Evolutionary conservation across 2,329 filamentous ascomycete species (phyloP).

Genomic region (Penicillium paneum): DNA sequence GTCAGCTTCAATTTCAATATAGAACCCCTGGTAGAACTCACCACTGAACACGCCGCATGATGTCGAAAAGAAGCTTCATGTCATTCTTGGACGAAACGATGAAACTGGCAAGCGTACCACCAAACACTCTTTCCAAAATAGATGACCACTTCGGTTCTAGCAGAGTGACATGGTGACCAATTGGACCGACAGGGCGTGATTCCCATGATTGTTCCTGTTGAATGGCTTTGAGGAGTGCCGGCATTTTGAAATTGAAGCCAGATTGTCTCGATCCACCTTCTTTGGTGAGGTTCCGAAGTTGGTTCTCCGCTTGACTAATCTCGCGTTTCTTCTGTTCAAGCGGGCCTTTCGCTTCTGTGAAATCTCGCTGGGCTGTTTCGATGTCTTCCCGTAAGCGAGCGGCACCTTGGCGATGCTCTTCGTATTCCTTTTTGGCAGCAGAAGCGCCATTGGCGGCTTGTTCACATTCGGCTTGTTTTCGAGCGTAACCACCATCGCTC

Average conservation of each 20-base stretch:
- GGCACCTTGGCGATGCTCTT: slow-evolving; percentile 41
- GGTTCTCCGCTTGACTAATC: slow-evolving; percentile 51
- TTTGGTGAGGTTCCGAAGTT: slow-evolving; percentile 52
- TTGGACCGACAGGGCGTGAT: slow-evolving; percentile 73
- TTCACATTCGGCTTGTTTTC: slow-evolving; percentile 59
- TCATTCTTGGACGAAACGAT: slow-evolving; percentile 77
- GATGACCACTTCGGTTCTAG: slow-evolving; percentile 77
- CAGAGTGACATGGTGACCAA: slow-evolving; percentile 75
- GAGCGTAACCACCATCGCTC: slow-evolving; percentile 66
- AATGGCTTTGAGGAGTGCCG: slow-evolving; percentile 65
- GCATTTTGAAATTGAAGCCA: slow-evolving; percentile 63
- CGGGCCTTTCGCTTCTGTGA: slow-evolving; percentile 22
- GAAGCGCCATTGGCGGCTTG: slow-evolving; percentile 53
- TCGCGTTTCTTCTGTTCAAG: slow-evolving; percentile 52
- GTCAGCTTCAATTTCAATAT: background rate
- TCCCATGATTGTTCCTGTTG: slow-evolving; percentile 66
- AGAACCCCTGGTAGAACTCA: slow-evolving; percentile 28
- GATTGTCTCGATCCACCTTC: slow-evolving; percentile 60
- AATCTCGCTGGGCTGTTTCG: slow-evolving; percentile 34
- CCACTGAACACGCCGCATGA: slow-evolving; percentile 63
- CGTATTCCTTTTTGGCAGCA: slow-evolving; percentile 44
- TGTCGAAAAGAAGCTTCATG: slow-evolving; percentile 60
- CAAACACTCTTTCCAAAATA: slow-evolving; percentile 74
- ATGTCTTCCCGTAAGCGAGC: slow-evolving; percentile 37
- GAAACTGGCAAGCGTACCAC: slow-evolving; percentile 69